Percentiles rank a stretch among this genome's conserved stretches.
phyloP scores from a whole-genome alignment of 208 protist genomes.

The Crithidia fasciculata region DNA sequence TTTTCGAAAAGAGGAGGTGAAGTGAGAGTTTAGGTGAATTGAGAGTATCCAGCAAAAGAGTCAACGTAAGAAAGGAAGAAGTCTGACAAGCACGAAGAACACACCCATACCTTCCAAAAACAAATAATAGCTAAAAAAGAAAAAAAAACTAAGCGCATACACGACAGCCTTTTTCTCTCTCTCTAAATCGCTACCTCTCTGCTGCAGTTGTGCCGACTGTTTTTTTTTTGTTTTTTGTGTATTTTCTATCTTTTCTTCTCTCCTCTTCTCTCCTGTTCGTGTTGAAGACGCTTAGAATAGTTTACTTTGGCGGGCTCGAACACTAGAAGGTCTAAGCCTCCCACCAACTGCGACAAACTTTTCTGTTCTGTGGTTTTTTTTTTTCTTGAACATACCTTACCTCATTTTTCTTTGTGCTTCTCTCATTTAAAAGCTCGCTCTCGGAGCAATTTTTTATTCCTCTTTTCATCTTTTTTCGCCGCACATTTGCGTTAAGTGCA shows the following conservation, averaged over 20 bases:
- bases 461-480: too few relatives aligned
- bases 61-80: background rate
- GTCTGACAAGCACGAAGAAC: background rate
- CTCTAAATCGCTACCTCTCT: background rate
- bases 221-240: conserved; percentile 13
- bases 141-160: background rate
- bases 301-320: too few relatives aligned
- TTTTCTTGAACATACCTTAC: background rate
- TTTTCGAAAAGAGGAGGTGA: too few relatives aligned
- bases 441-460: background rate
- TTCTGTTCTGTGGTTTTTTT: conserved; percentile 1
- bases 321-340: too few relatives aligned
- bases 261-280: background rate
- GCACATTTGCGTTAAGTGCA: too few relatives aligned
- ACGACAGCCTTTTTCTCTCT: background rate
- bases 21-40: too few relatives aligned
- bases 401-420: background rate
- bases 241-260: background rate
- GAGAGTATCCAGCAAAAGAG: too few relatives aligned
- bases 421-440: background rate
- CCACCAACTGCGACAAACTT: too few relatives aligned
- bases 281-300: background rate
- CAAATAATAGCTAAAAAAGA: conserved; percentile 4
- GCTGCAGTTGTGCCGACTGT: background rate
- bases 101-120: background rate